Conservation (phyloP, 768 basidiomycete genomes). For the Lanmaoa pseudosensibilis region DNA sequence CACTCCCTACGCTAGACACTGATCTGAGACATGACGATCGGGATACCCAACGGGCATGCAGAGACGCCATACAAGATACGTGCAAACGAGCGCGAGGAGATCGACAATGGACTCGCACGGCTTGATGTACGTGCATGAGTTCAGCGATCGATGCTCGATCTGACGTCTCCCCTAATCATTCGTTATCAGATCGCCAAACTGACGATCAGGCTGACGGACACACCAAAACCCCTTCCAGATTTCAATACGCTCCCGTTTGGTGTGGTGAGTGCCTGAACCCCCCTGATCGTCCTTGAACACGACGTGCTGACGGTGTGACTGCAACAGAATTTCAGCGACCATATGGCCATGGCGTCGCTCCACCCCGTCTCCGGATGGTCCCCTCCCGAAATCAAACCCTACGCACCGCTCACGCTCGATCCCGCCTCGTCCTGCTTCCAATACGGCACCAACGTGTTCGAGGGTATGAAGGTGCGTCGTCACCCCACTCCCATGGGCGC, state of each 20-base stretch:
- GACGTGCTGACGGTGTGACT: background rate
- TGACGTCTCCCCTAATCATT: background rate
- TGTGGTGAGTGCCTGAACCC: constrained; percentile 36
- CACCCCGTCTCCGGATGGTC: constrained; percentile 67
- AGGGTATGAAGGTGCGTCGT: constrained; percentile 61
- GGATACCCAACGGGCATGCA: background rate
- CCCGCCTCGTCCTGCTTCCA: constrained; percentile 58
- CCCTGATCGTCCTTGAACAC: background rate
- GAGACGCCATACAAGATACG: constrained; percentile 2
- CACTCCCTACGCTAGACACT: background rate
- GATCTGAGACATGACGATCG: constrained; percentile 3
- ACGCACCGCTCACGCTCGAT: constrained; percentile 58
- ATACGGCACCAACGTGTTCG: constrained; percentile 60
- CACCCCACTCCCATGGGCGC: background rate
- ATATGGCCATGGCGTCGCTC: constrained; percentile 73
- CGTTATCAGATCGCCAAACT: constrained; percentile 55
- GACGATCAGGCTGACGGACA: constrained; percentile 43
- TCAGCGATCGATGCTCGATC: background rate
- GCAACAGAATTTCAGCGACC: constrained; percentile 45
- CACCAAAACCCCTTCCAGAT: constrained; percentile 51
- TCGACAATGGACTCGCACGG: background rate
- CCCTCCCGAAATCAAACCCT: constrained; percentile 70
- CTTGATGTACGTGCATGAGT: constrained; percentile 22
- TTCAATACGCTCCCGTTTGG: constrained; percentile 56
- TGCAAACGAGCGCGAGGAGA: background rate